Evolutionary conservation across 2,329 filamentous ascomycete genomes (phyloP).

Genomic region (Scedosporium minutisporum): DNA sequence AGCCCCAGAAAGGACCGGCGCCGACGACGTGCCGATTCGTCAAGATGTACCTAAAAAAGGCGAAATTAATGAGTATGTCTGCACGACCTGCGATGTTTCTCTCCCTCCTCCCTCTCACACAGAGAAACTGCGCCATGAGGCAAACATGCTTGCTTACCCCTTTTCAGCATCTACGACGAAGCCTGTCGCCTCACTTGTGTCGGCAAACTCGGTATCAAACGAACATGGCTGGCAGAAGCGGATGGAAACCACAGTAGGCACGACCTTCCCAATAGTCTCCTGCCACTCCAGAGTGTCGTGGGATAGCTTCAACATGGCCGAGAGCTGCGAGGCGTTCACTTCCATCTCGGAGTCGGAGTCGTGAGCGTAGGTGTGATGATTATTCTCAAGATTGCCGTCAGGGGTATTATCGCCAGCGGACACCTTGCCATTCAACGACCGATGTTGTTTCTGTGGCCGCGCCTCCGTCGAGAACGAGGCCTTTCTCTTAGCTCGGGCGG

Average conservation of each 20-base stretch:
- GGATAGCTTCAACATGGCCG: slow-evolving; percentile 5
- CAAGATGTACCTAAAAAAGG: slow-evolving; percentile 56
- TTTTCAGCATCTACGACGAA: slow-evolving; percentile 94
- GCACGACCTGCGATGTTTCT: not conserved
- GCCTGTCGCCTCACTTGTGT: slow-evolving; percentile 91
- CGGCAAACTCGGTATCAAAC: slow-evolving; percentile 91
- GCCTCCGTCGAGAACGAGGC: slow-evolving; percentile 32
- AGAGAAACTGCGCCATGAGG: not conserved
- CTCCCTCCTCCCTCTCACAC: not conserved
- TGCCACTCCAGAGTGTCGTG: slow-evolving; percentile 63
- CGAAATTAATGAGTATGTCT: not conserved
- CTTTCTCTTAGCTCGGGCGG: slow-evolving; percentile 42
- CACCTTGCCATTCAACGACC: slow-evolving; percentile 37
- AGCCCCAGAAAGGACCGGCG: slow-evolving; percentile 93
- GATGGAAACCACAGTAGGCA: slow-evolving; percentile 95
- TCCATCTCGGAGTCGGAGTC: slow-evolving; percentile 22
- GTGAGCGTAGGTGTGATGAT: slow-evolving; percentile 21
- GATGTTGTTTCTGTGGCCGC: slow-evolving; percentile 31
- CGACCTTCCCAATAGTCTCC: slow-evolving; percentile 85
- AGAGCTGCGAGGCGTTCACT: not conserved
- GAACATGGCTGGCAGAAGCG: slow-evolving; percentile 97
- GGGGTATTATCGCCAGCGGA: slow-evolving; percentile 41
- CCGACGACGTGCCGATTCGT: slow-evolving; percentile 92
- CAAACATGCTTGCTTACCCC: slow-evolving; percentile 44
- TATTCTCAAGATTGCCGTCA: slow-evolving; percentile 17